Evolutionary conservation across 768 basidiomycete species (phyloP).

Genomic region (Austroboletus festivus): DNA sequence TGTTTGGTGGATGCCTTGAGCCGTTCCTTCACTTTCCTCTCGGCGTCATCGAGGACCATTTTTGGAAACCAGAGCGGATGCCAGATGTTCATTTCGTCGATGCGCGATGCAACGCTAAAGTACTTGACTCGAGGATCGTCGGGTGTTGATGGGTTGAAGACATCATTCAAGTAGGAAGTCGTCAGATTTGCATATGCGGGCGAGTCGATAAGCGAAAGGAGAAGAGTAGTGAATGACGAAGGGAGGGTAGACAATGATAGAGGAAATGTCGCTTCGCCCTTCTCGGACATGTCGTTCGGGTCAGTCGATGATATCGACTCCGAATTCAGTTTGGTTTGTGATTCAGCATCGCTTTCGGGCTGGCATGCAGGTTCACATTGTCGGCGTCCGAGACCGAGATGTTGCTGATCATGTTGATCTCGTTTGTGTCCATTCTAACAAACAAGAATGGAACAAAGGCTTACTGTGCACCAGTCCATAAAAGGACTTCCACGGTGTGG

Average conservation of each 20-base stretch:
- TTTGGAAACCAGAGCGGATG: constrained; percentile 98
- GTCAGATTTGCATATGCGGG: constrained; percentile 96
- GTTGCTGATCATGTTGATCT: constrained; percentile 49
- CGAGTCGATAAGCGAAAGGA: constrained; percentile 88
- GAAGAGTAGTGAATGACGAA: constrained; percentile 80
- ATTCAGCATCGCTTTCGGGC: background rate
- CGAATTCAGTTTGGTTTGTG: background rate
- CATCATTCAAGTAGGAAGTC: constrained; percentile 69
- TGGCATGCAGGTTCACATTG: constrained; percentile 23
- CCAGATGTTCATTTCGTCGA: constrained; percentile 64
- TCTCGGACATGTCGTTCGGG: constrained; percentile 8
- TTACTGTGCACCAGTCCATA: constrained; percentile 97
- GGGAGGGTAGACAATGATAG: constrained; percentile 65
- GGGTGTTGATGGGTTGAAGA: constrained; percentile 83
- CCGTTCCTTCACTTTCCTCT: constrained; percentile 53
- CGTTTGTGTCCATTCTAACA: constrained; percentile 10
- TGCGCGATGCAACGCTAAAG: constrained; percentile 86
- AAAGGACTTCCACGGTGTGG: constrained; percentile 97
- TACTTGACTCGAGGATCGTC: constrained; percentile 83
- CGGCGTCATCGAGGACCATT: constrained; percentile 85
- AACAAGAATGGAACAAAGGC: constrained; percentile 23
- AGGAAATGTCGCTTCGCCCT: constrained; percentile 35
- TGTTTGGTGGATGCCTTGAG: constrained; percentile 30
- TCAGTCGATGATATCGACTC: constrained; percentile 1
- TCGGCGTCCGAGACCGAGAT: constrained; percentile 85